A percentile compares a stretch with the other conserved stretches of the same genome.
phyloP scores from a whole-genome alignment of 345 rosid species.

The rapeseed (Brassica napus) region Da-Ae NC_063449.1:27640501-27641000 shows the following conservation, averaged over 20 bases:
- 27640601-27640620: conserved; percentile 89
- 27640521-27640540: conserved; percentile 57
- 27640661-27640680: conserved; percentile 59
- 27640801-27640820: conserved; percentile 57
- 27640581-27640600: conserved; percentile 79
- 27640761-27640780: conserved; percentile 43
- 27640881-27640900: conserved; percentile 64
- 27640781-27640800: conserved; percentile 61
- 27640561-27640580: conserved; percentile 57
- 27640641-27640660: conserved; percentile 82
- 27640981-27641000: conserved; percentile 81
- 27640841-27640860: conserved; percentile 68
- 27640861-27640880: conserved; percentile 67
- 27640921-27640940: conserved; percentile 55
- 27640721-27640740: conserved; percentile 92
- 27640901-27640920: conserved; percentile 59
- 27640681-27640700: conserved; percentile 61
- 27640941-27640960: conserved; percentile 49
- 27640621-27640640: conserved; percentile 81
- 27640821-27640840: conserved; percentile 53
- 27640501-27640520: conserved; percentile 82
- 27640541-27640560: conserved; percentile 32
- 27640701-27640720: conserved; percentile 83
- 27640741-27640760: conserved; percentile 93
- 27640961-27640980: conserved; percentile 53